Evolutionary conservation across 2,329 filamentous ascomycete species (phyloP).

Genomic region (Fusarium solani-melongenae): DNA sequence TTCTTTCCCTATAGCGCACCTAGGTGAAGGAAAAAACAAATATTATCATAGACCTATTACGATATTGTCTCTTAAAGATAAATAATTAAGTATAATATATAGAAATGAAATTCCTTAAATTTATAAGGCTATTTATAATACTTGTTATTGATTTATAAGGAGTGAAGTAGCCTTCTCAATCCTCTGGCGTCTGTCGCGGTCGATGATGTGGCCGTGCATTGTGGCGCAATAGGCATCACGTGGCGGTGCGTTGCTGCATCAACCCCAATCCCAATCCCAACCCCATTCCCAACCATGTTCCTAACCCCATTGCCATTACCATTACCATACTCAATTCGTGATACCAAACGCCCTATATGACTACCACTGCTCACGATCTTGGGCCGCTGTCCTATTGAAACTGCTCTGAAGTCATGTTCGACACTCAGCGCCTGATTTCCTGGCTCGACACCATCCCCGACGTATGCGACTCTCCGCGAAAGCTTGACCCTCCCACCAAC

Average conservation of each 20-base stretch:
- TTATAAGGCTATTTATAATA: no score
- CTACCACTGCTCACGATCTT: neutral
- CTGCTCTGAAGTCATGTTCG: neutral
- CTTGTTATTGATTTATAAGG: no score
- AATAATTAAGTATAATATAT: no score
- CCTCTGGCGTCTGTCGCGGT: no score
- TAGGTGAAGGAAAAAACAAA: no score
- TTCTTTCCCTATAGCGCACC: no score
- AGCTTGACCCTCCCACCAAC: neutral
- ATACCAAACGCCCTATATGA: neutral
- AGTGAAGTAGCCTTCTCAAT: no score
- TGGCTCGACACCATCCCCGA: constrained; percentile 15
- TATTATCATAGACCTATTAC: no score
- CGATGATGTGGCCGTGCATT: neutral
- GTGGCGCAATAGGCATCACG: no score
- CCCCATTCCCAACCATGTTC: neutral
- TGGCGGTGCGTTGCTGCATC: neutral
- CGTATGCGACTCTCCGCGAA: neutral
- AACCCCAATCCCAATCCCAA: neutral
- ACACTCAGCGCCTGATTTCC: neutral
- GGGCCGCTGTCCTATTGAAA: neutral
- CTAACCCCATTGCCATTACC: neutral
- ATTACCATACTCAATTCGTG: neutral
- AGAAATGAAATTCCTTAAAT: no score
- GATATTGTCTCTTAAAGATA: no score